Evolutionary conservation across 768 basidiomycete genomes (phyloP).

Genomic region (Lactarius tabidus): DNA sequence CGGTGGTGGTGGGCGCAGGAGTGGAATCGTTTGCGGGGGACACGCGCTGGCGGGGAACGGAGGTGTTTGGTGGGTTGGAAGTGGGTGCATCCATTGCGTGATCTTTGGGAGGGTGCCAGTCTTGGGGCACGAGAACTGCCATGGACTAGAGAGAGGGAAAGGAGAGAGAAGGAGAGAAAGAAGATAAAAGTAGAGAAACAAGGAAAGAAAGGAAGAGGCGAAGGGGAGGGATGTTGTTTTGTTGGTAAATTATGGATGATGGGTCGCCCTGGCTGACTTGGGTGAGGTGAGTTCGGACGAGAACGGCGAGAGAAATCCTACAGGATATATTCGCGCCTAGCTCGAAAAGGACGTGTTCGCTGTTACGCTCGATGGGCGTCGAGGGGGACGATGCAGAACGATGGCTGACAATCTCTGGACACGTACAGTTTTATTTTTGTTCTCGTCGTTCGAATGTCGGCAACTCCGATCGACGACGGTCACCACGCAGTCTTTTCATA

Average conservation of each 20-base stretch:
- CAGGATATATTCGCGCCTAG: too few relatives aligned
- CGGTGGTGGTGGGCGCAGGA: slow-evolving; percentile 32
- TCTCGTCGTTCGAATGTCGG: neutral
- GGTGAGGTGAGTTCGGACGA: neutral
- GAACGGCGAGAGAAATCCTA: neutral
- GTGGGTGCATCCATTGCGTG: slow-evolving; percentile 53
- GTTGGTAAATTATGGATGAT: slow-evolving; percentile 3
- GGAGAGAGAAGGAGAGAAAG: neutral
- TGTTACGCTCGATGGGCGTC: too few relatives aligned
- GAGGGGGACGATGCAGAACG: too few relatives aligned
- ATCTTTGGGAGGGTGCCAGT: slow-evolving; percentile 70
- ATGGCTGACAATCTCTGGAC: neutral
- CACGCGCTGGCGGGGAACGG: slow-evolving; percentile 52
- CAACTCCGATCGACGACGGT: slow-evolving; percentile 2
- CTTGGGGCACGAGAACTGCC: slow-evolving; percentile 75
- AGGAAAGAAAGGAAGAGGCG: neutral
- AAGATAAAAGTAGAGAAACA: neutral
- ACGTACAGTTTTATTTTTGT: neutral
- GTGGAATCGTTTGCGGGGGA: slow-evolving; percentile 55
- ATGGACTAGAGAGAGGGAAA: slow-evolving; percentile 41
- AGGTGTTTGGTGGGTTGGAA: slow-evolving; percentile 36
- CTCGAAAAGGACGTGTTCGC: too few relatives aligned
- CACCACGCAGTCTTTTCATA: neutral
- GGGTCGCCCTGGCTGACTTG: neutral
- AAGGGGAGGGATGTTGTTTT: slow-evolving; percentile 3